phyloP scores from a whole-genome alignment of 768 basidiomycete genomes.

The Clitopilus hobsonii region DNA sequence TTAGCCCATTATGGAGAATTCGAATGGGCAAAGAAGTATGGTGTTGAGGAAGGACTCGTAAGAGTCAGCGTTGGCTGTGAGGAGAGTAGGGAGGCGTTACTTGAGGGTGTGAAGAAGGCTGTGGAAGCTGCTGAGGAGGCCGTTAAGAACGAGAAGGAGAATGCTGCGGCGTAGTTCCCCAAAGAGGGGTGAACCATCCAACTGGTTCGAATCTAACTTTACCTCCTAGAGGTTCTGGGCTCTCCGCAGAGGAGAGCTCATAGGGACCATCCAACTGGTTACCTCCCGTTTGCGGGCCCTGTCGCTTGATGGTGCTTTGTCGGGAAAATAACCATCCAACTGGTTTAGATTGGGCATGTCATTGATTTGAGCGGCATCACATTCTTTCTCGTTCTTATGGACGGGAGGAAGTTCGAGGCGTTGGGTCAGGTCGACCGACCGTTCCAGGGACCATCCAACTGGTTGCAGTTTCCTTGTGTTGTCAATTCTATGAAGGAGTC shows the following conservation, averaged over 20 bases:
- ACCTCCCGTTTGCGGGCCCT: background rate
- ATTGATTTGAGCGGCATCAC: no score
- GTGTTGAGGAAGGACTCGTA: constrained; percentile 80
- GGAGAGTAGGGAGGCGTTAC: background rate
- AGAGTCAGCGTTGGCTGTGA: constrained; percentile 78
- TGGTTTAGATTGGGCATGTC: background rate
- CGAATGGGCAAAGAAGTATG: constrained; percentile 87
- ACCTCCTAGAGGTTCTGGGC: background rate
- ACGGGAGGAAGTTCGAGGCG: background rate
- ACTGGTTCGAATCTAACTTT: background rate
- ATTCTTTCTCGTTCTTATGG: no score
- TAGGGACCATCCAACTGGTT: constrained; percentile 1
- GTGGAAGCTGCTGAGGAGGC: background rate
- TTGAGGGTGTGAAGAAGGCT: background rate
- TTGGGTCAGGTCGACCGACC: background rate
- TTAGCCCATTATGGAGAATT: constrained; percentile 87
- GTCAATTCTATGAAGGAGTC: background rate
- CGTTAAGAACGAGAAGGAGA: background rate
- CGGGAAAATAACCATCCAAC: constrained; percentile 1
- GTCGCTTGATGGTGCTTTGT: background rate
- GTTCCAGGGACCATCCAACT: background rate
- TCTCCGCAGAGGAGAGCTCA: background rate
- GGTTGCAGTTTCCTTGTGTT: background rate
- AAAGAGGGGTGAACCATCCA: background rate
- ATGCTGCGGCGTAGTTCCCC: background rate